These are phyloP conservation scores for Eucalyptus shirleyi DNA, from an alignment of 345 rosid genomes.

Conservation along the genomic window DNA sequence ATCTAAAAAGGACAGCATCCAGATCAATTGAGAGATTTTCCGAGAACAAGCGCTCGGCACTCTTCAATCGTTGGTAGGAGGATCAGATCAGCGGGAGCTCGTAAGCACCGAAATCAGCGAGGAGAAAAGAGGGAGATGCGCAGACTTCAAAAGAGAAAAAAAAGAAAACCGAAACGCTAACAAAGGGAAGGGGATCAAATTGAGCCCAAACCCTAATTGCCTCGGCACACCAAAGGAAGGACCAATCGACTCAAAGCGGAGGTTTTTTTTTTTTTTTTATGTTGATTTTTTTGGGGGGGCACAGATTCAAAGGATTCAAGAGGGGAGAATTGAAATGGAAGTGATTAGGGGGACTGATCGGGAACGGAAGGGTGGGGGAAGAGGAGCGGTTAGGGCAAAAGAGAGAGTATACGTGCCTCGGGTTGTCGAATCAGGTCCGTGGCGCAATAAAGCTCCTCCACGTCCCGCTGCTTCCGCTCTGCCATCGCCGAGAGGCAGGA, in stretches of 20 bases:
- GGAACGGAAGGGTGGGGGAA: neutral
- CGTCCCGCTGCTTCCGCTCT: constrained; percentile 13
- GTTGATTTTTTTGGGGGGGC: too few species aligned
- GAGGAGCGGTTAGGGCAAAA: neutral
- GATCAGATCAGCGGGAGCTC: neutral
- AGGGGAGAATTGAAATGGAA: neutral
- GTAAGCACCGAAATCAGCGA: neutral
- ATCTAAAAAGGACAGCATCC: constrained; percentile 22
- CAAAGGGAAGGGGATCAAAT: neutral
- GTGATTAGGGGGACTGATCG: neutral
- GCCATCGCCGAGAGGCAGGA: constrained; percentile 16
- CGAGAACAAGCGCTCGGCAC: neutral
- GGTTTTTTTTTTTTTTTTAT: neutral
- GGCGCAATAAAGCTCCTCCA: constrained; percentile 20
- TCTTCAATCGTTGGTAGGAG: neutral
- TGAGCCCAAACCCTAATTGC: neutral
- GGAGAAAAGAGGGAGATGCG: neutral
- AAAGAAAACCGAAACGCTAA: neutral
- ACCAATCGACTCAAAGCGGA: neutral
- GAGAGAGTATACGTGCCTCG: constrained; percentile 29
- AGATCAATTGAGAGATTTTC: neutral
- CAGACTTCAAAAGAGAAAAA: neutral
- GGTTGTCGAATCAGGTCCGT: constrained; percentile 19
- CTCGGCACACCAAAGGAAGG: neutral
- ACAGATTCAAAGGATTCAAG: neutral